Percentiles rank a stretch among this genome's conserved stretches.
phyloP scores from a whole-genome alignment of 1,284 basidiomycete genomes.

The Schizopora paradoxa region DNA sequence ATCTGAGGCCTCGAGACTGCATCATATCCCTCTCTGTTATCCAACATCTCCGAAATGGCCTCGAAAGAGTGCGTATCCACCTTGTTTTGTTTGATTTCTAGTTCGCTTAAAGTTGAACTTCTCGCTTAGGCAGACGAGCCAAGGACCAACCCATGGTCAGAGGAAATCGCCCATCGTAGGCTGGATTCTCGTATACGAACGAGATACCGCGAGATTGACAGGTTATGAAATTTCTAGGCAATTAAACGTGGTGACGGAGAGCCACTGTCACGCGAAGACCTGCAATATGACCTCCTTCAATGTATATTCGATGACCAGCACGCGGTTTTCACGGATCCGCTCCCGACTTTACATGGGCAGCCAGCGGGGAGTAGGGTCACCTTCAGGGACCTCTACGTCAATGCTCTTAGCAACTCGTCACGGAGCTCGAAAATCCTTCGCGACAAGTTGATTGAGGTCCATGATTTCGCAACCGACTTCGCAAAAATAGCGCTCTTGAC shows the following conservation, averaged over 20 bases:
- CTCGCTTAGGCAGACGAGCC: too few relatives aligned
- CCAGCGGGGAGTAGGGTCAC: conserved; percentile 51
- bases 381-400: conserved; percentile 83
- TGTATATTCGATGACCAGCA: conserved; percentile 70
- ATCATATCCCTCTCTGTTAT: too few relatives aligned
- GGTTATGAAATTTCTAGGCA: conserved; percentile 62
- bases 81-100: too few relatives aligned
- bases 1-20: too few relatives aligned
- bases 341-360: conserved; percentile 34
- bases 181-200: too few relatives aligned
- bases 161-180: too few relatives aligned
- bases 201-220: too few relatives aligned
- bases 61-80: too few relatives aligned
- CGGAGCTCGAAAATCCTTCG: conserved; percentile 85
- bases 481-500: conserved; percentile 82
- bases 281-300: conserved; percentile 80
- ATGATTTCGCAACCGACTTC: conserved; percentile 76
- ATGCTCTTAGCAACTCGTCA: conserved; percentile 69
- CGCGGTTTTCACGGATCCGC: conserved; percentile 67
- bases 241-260: conserved; percentile 76
- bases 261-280: conserved; percentile 72
- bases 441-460: conserved; percentile 78
- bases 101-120: too few relatives aligned
- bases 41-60: too few relatives aligned
- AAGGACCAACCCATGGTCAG: too few relatives aligned